phyloP scores from a whole-genome alignment of 768 basidiomycete species.

The Termitomyces sp. region DNA sequence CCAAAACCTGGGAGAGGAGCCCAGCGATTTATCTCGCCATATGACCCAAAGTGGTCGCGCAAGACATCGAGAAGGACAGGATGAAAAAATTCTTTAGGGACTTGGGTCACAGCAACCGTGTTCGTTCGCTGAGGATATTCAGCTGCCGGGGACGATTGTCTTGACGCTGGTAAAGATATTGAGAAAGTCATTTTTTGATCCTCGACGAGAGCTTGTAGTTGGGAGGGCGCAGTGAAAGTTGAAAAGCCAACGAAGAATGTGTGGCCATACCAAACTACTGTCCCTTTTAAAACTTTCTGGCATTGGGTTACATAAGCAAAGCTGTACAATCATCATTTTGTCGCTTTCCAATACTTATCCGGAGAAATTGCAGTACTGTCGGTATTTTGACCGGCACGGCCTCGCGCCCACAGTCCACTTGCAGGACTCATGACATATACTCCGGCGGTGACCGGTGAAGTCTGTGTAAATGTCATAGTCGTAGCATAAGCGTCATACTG shows the following conservation, averaged over 20 bases:
- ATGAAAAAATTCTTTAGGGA: slow-evolving; percentile 79
- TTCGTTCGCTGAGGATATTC: slow-evolving; percentile 53
- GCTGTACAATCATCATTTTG: slow-evolving; percentile 4
- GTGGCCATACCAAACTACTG: neutral
- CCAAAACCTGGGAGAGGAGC: slow-evolving; percentile 80
- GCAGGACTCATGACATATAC: neutral
- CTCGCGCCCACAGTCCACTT: neutral
- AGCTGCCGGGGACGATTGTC: slow-evolving; percentile 18
- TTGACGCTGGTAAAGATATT: slow-evolving; percentile 17
- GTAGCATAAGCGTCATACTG: neutral
- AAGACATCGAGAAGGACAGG: slow-evolving; percentile 65
- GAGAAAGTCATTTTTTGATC: slow-evolving; percentile 11
- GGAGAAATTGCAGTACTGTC: slow-evolving; percentile 1
- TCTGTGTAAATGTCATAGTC: too few relatives aligned
- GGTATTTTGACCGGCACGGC: neutral
- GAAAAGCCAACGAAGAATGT: neutral
- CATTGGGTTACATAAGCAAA: slow-evolving; percentile 15
- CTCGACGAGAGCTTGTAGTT: neutral
- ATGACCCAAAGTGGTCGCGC: slow-evolving; percentile 66
- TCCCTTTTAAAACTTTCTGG: slow-evolving; percentile 9
- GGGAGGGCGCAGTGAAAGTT: neutral
- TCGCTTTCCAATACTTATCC: neutral
- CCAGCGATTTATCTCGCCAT: slow-evolving; percentile 88
- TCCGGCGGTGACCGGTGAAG: neutral
- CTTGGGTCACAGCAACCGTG: slow-evolving; percentile 75